phyloP scores from a whole-genome alignment of 202 grass and related monocot genomes.

The Alloteropsis angusta region DNA sequence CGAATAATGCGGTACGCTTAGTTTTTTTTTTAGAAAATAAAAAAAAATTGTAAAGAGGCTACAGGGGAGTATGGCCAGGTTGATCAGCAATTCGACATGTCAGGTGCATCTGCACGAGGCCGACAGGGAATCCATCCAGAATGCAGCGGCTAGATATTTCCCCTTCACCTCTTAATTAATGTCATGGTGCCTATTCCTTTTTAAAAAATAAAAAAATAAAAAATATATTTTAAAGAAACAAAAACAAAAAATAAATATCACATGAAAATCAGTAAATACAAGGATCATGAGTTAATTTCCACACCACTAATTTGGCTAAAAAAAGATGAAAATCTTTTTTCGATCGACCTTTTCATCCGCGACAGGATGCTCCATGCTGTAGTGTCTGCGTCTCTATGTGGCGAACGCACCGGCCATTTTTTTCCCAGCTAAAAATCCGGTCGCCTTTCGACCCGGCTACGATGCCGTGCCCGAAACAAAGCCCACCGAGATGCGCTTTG shows the following conservation, averaged over 20 bases:
- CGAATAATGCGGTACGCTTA: not conserved
- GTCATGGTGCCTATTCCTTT: not conserved
- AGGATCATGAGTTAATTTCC: not conserved
- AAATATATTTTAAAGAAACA: too few species aligned
- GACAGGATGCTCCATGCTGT: not conserved
- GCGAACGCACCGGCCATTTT: not conserved
- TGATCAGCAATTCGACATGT: not conserved
- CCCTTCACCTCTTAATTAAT: not conserved
- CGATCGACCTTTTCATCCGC: not conserved
- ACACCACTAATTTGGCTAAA: not conserved
- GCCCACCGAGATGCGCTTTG: not conserved
- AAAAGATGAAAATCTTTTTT: not conserved
- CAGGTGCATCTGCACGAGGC: slow-evolving; percentile 11
- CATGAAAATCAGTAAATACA: too few species aligned
- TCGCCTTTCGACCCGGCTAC: not conserved
- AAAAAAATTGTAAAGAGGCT: not conserved
- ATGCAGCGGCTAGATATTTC: not conserved
- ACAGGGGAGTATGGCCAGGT: not conserved
- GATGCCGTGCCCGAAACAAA: slow-evolving; percentile 7
- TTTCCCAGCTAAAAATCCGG: not conserved
- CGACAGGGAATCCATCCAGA: slow-evolving; percentile 34
- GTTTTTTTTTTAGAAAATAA: too few species aligned
- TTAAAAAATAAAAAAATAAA: too few species aligned
- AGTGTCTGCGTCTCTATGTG: not conserved
- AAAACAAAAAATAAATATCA: too few species aligned